Evolutionary conservation across 225 moss, liverwort and hornwort genomes (phyloP).

Genomic region (Lunularia cruciata): DNA sequence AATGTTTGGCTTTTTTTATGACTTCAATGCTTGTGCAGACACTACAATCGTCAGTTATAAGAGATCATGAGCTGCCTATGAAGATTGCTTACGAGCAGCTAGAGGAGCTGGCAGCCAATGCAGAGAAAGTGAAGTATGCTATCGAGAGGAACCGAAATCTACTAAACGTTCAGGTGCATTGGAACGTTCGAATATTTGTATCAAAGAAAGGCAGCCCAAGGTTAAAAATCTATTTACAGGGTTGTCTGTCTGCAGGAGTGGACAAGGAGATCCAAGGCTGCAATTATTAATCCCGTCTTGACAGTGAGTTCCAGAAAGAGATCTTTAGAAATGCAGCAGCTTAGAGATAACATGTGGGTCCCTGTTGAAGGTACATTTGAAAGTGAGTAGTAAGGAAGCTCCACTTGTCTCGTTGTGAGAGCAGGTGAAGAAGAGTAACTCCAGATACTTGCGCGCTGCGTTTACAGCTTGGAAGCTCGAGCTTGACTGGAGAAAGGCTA

Average conservation of each 20-base stretch:
- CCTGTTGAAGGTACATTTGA: no score
- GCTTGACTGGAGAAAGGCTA: slow-evolving; percentile 60
- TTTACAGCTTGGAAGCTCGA: slow-evolving; percentile 86
- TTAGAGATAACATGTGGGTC: no score
- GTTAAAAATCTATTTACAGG: no score
- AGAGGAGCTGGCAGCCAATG: slow-evolving; percentile 85
- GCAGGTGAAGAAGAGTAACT: slow-evolving; percentile 77
- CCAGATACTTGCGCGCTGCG: slow-evolving; percentile 68
- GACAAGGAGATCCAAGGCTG: no score
- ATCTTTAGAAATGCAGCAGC: no score
- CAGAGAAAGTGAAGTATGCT: slow-evolving; percentile 77
- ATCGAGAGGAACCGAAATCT: slow-evolving; percentile 75
- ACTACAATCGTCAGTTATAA: slow-evolving; percentile 61
- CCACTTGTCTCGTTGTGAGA: not conserved
- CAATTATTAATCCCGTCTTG: no score
- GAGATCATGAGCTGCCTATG: slow-evolving; percentile 85
- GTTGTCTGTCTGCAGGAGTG: no score
- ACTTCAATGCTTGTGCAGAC: slow-evolving; percentile 42
- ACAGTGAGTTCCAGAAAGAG: no score
- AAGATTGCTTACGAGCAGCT: slow-evolving; percentile 85
- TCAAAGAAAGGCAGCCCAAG: no score
- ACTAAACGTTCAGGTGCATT: slow-evolving; percentile 66
- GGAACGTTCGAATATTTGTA: no score
- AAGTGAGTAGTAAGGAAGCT: not conserved
- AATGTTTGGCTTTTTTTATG: no score